Conservation (phyloP, 495 filamentous ascomycete genomes). For the Hyaloscypha variabilis region DNA sequence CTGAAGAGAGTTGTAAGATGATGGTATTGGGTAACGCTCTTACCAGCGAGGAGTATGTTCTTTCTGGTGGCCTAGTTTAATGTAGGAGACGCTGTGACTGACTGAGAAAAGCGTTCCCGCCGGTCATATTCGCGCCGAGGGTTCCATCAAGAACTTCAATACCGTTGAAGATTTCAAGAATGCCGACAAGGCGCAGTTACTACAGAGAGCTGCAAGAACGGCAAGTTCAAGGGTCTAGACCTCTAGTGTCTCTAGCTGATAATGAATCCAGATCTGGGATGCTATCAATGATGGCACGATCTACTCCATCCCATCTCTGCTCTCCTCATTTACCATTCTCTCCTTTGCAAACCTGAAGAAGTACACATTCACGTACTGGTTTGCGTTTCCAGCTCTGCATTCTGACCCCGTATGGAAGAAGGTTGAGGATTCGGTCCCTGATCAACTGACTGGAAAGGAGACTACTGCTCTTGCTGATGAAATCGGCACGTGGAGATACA, state of each 20-base stretch:
- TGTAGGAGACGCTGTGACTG: conserved; percentile 12
- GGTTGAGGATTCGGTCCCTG: conserved; percentile 39
- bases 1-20: conserved; percentile 77
- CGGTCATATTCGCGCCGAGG: conserved; percentile 80
- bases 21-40: conserved; percentile 87
- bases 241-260: conserved; percentile 6
- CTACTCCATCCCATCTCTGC: conserved; percentile 87
- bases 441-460: conserved; percentile 63
- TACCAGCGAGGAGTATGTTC: conserved; percentile 74
- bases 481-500: conserved; percentile 84
- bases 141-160: conserved; percentile 94
- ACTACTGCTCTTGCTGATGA: conserved; percentile 73
- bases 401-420: conserved; percentile 81
- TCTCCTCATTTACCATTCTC: conserved; percentile 83
- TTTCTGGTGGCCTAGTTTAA: neutral
- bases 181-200: conserved; percentile 68
- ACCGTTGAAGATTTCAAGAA: conserved; percentile 91
- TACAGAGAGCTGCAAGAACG: conserved; percentile 74
- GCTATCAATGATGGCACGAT: conserved; percentile 95
- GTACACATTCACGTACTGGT: conserved; percentile 93
- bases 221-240: conserved; percentile 46
- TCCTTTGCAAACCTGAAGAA: conserved; percentile 98
- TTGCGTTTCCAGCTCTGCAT: conserved; percentile 90
- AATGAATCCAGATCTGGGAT: conserved; percentile 78
- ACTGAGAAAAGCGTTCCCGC: conserved; percentile 61